These are phyloP conservation scores for Hibiscus trionum DNA, from an alignment of 345 rosid species.

Conservation along the genomic window DNA sequence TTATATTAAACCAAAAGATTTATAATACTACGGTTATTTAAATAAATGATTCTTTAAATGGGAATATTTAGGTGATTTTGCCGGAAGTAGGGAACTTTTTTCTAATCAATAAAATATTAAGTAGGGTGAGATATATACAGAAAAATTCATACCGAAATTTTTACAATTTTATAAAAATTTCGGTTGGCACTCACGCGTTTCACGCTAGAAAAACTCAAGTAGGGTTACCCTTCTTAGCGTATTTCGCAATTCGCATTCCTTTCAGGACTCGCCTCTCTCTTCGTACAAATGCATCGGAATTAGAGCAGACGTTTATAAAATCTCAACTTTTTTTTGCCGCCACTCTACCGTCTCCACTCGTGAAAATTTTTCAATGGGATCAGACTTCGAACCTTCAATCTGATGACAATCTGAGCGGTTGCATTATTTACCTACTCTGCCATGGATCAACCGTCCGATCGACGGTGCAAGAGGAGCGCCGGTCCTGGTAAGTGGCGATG, in stretches of 20 bases:
- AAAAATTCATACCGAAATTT: too few relatives aligned
- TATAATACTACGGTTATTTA: too few relatives aligned
- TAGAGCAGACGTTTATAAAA: background rate
- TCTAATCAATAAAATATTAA: too few relatives aligned
- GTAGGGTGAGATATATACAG: too few relatives aligned
- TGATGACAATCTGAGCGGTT: background rate
- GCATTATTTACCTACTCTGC: background rate
- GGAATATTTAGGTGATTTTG: too few relatives aligned
- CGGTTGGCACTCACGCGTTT: too few relatives aligned
- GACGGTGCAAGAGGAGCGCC: conserved; percentile 5
- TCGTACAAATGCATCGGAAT: background rate
- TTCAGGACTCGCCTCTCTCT: background rate
- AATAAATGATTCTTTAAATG: too few relatives aligned
- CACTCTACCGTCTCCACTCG: background rate
- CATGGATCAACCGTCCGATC: background rate
- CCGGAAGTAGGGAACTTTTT: background rate
- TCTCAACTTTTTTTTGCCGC: background rate
- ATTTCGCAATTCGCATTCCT: background rate
- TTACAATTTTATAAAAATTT: too few relatives aligned
- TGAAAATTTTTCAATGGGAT: too few relatives aligned
- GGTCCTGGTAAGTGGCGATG: conserved; percentile 8
- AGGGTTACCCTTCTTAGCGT: too few relatives aligned
- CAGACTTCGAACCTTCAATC: background rate
- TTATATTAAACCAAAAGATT: too few relatives aligned
- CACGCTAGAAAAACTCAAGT: too few relatives aligned